These are phyloP conservation scores for Berberis thunbergii DNA, from an alignment of 164 flowering plant species.

Conservation along the genomic window DNA sequence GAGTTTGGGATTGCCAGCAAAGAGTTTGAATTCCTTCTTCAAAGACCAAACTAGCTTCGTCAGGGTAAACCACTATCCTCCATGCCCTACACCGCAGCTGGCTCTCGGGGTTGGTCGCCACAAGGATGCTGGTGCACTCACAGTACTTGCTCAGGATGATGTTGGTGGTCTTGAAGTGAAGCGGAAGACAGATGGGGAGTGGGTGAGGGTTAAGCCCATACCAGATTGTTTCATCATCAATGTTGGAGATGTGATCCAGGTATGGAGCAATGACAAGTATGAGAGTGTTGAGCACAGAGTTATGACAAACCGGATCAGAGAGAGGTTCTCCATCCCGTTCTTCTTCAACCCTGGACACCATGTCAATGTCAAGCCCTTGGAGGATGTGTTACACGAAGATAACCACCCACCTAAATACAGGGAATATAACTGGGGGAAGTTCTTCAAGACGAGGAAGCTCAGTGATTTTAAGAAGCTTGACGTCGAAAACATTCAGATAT, in stretches of 20 bases:
- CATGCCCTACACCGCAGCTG: conserved; percentile 37
- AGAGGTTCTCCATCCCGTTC: conserved; percentile 57
- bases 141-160: conserved; percentile 8
- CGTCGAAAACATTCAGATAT: conserved; percentile 34
- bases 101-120: conserved; percentile 45
- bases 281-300: conserved; percentile 70
- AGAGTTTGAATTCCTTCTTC: conserved; percentile 29
- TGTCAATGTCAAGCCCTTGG: conserved; percentile 40
- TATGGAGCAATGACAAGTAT: conserved; percentile 58
- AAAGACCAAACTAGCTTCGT: conserved; percentile 32
- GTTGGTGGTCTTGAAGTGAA: conserved; percentile 1
- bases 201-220: conserved; percentile 40
- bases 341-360: conserved; percentile 43
- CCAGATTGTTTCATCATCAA: conserved; percentile 44
- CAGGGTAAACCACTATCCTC: conserved; percentile 50
- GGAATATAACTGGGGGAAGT: conserved; percentile 37
- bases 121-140: conserved; percentile 39
- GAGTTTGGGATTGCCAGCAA: conserved; percentile 25
- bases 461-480: conserved; percentile 40
- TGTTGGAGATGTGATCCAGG: conserved; percentile 54
- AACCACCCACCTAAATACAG: conserved; percentile 25
- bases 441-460: conserved; percentile 20
- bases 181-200: conserved; percentile 43
- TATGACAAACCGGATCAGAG: conserved; percentile 38
- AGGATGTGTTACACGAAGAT: conserved; percentile 28